Conservation (phyloP, 2,329 filamentous ascomycete genomes). For the Penicillium griseofulvum region DNA sequence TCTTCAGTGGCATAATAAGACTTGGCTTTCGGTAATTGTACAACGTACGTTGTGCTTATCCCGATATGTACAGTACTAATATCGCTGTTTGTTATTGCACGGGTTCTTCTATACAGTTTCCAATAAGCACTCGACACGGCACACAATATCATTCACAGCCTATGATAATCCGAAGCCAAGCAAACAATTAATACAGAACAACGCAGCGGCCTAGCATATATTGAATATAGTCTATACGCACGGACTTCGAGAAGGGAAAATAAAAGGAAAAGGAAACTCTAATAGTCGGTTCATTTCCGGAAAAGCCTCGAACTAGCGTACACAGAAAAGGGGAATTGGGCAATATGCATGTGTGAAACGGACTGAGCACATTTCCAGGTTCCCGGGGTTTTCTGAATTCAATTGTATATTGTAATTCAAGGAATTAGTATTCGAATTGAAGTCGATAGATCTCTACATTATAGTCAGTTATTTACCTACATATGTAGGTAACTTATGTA, state of each 20-base stretch:
- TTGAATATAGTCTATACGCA: constrained; percentile 2
- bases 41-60: not conserved
- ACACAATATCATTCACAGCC: not conserved
- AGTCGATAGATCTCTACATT: not conserved
- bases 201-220: constrained; percentile 4
- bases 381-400: not conserved
- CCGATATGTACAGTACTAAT: not conserved
- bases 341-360: constrained; percentile 6
- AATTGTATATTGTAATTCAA: not conserved
- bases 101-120: not conserved
- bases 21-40: not conserved
- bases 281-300: constrained; percentile 3
- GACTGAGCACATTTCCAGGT: not conserved
- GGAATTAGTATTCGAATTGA: not conserved
- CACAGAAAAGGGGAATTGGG: not conserved
- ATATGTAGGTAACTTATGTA: too few relatives aligned
- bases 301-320: constrained; percentile 3
- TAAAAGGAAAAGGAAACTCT: not conserved
- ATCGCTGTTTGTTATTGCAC: not conserved
- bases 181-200: not conserved
- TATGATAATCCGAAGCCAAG: not conserved
- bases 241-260: not conserved
- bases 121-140: constrained; percentile 17
- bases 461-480: too few relatives aligned
- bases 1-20: constrained; percentile 12